phyloP scores from a whole-genome alignment of 768 basidiomycete species.

The Tylopilus sp. region DNA sequence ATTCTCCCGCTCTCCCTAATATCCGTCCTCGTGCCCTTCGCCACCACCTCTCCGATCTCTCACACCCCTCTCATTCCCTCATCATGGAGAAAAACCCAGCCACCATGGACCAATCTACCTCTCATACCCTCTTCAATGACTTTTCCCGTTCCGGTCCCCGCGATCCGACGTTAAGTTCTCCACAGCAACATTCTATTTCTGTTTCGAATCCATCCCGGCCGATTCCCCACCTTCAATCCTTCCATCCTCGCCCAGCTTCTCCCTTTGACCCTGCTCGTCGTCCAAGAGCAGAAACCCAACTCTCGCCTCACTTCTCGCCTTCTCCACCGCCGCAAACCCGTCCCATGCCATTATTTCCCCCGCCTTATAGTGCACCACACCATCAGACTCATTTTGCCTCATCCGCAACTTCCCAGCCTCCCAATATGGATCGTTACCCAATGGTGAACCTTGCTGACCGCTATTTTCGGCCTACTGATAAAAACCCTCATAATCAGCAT shows the following conservation, averaged over 20 bases:
- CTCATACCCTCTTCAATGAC: slow-evolving; percentile 29
- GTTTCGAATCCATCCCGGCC: slow-evolving; percentile 15
- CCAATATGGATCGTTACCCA: slow-evolving; percentile 40
- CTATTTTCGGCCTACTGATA: slow-evolving; percentile 38
- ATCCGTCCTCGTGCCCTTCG: slow-evolving; percentile 12
- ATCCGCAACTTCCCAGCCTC: slow-evolving; percentile 38
- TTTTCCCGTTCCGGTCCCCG: slow-evolving; percentile 31
- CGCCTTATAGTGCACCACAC: slow-evolving; percentile 40
- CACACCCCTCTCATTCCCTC: slow-evolving; percentile 26
- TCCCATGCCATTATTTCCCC: slow-evolving; percentile 37
- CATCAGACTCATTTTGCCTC: slow-evolving; percentile 44
- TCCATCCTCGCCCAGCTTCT: slow-evolving; percentile 19
- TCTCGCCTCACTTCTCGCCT: slow-evolving; percentile 28
- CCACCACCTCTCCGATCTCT: slow-evolving; percentile 22
- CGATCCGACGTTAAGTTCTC: slow-evolving; percentile 28
- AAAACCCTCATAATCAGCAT: slow-evolving; percentile 33
- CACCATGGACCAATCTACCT: slow-evolving; percentile 33
- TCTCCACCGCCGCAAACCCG: slow-evolving; percentile 44
- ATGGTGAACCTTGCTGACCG: slow-evolving; percentile 37
- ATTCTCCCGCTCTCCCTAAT: slow-evolving; percentile 12
- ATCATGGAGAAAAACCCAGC: slow-evolving; percentile 36
- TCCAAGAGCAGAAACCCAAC: not conserved
- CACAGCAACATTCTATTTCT: slow-evolving; percentile 11
- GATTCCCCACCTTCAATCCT: slow-evolving; percentile 17
- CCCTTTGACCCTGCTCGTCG: not conserved